These are phyloP conservation scores for Rhododendron williamsianum DNA, from an alignment of 148 eudicot species.

Conservation along the genomic window DNA sequence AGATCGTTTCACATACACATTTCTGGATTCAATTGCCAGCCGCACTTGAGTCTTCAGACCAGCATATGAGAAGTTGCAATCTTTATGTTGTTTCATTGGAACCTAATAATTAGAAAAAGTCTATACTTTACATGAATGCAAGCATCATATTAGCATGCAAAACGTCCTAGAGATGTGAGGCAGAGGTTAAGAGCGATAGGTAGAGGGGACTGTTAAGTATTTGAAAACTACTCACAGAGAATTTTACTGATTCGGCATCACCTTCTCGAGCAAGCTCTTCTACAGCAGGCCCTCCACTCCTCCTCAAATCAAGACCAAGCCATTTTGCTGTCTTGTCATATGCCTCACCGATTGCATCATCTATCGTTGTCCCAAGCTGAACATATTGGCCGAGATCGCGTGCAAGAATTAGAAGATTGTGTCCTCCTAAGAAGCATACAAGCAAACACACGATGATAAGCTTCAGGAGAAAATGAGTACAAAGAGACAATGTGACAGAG, in stretches of 20 bases:
- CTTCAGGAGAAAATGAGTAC: background rate
- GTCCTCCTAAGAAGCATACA: slow-evolving; percentile 60
- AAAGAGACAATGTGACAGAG: background rate
- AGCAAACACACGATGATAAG: background rate
- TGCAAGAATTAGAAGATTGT: slow-evolving; percentile 88
- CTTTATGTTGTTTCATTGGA: slow-evolving; percentile 96
- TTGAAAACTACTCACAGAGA: slow-evolving; percentile 40
- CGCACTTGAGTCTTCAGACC: slow-evolving; percentile 98
- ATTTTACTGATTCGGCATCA: slow-evolving; percentile 60
- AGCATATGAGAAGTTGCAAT: slow-evolving; percentile 97
- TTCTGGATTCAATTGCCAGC: slow-evolving; percentile 74
- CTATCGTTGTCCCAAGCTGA: slow-evolving; percentile 92
- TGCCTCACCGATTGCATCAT: slow-evolving; percentile 99
- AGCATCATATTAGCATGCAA: background rate
- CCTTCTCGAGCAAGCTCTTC: slow-evolving; percentile 97
- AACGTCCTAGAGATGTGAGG: background rate
- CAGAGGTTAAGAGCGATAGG: background rate
- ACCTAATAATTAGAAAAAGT: slow-evolving; percentile 39
- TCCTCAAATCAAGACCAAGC: slow-evolving; percentile 97
- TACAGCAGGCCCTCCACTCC: slow-evolving; percentile 90
- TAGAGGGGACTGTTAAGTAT: background rate
- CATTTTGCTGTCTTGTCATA: slow-evolving; percentile 96
- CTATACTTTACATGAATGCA: slow-evolving; percentile 6
- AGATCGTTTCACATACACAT: slow-evolving; percentile 49
- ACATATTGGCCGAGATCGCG: slow-evolving; percentile 81